phyloP scores from a whole-genome alignment of 1,139 yeast species.

The Suhomyces kunorum region DNA sequence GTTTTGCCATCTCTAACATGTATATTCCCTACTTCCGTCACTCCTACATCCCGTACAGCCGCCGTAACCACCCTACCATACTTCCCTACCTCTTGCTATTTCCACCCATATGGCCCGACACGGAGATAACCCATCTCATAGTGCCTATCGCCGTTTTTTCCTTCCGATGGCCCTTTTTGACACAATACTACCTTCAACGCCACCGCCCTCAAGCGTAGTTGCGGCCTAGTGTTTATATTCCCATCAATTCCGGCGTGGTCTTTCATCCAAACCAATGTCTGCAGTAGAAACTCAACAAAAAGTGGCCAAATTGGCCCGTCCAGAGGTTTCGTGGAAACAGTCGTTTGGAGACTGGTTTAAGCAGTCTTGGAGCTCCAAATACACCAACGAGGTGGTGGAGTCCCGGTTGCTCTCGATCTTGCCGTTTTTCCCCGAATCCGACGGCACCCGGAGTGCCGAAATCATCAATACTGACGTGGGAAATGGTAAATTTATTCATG shows the following conservation, averaged over 20 bases:
- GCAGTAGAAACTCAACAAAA: neutral
- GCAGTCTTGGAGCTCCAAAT: constrained; percentile 26
- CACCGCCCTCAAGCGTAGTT: no score
- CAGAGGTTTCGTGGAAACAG: constrained; percentile 24
- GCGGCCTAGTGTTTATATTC: no score
- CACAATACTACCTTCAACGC: neutral
- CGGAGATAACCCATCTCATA: no score
- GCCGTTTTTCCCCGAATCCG: constrained; percentile 60
- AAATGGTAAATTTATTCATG: constrained; percentile 50
- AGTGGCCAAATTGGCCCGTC: constrained; percentile 2
- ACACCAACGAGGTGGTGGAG: constrained; percentile 36
- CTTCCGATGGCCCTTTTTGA: neutral
- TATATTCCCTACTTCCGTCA: no score
- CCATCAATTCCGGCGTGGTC: neutral
- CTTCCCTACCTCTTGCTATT: no score
- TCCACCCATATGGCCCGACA: no score
- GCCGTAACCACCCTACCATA: no score
- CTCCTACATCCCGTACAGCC: no score
- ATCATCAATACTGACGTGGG: constrained; percentile 44
- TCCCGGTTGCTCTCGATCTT: constrained; percentile 42
- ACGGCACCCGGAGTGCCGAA: constrained; percentile 50
- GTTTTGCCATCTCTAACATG: no score
- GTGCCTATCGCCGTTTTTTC: constrained; percentile 5
- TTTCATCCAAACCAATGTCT: neutral
- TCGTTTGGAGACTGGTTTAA: constrained; percentile 44